These are phyloP conservation scores for Pythium scleroteichum DNA, from an alignment of 352 stramenopile genomes.

Conservation along the genomic window DNA sequence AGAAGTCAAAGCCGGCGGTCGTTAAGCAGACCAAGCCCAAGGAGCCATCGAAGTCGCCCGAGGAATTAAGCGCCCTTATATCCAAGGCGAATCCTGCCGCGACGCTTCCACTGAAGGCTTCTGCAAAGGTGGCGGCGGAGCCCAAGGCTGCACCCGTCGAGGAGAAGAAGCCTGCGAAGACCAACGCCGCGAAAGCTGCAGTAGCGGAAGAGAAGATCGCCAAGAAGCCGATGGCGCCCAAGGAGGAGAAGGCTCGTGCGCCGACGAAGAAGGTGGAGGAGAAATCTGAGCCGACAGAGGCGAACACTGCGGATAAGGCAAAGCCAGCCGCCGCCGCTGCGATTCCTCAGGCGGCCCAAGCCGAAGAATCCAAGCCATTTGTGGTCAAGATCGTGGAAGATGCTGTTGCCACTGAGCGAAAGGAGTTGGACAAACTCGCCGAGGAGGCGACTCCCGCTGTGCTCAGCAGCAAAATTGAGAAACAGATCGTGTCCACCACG, in stretches of 20 bases:
- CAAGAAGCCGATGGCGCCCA: slow-evolving; percentile 10
- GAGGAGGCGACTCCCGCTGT: slow-evolving; percentile 45
- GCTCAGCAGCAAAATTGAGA: slow-evolving; percentile 49
- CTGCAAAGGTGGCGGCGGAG: slow-evolving; percentile 21
- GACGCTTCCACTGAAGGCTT: slow-evolving; percentile 19
- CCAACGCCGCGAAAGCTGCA: slow-evolving; percentile 4
- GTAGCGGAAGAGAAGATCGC: not conserved
- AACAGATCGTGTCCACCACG: slow-evolving; percentile 71
- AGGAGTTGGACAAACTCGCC: slow-evolving; percentile 61
- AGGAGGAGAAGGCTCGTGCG: slow-evolving; percentile 12
- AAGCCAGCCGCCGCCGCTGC: slow-evolving; percentile 14
- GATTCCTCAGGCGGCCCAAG: slow-evolving; percentile 15
- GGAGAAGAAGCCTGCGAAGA: slow-evolving; percentile 13
- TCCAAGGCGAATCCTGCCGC: slow-evolving; percentile 36
- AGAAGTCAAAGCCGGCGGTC: slow-evolving; percentile 1
- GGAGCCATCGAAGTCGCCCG: slow-evolving; percentile 33
- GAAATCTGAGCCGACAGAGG: slow-evolving; percentile 17
- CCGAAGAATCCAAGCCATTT: slow-evolving; percentile 34
- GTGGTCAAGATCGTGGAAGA: slow-evolving; percentile 70
- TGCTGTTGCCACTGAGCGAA: slow-evolving; percentile 53
- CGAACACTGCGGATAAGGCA: slow-evolving; percentile 31
- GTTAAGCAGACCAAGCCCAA: slow-evolving; percentile 26
- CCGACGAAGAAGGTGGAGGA: slow-evolving; percentile 32
- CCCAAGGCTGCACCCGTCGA: slow-evolving; percentile 11
- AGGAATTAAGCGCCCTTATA: slow-evolving; percentile 55